A percentile compares a stretch with the other conserved stretches of the same genome.
phyloP scores from a whole-genome alignment of 768 basidiomycete species.

The Mrakia gelida region DNA sequence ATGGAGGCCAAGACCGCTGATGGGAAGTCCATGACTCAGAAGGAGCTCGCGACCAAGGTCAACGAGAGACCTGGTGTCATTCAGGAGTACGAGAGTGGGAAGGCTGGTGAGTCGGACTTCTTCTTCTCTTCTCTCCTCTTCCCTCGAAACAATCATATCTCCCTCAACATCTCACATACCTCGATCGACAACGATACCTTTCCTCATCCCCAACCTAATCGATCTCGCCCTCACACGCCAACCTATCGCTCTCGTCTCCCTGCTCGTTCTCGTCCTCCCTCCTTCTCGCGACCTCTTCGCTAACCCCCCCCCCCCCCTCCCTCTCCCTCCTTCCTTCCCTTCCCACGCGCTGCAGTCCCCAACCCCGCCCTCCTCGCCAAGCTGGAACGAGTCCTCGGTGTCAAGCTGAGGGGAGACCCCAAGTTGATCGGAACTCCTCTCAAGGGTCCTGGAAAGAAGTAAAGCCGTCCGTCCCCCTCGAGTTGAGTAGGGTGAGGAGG shows the following conservation, averaged over 20 bases:
- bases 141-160: background rate
- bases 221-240: too few relatives aligned
- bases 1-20: constrained; percentile 57
- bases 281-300: too few relatives aligned
- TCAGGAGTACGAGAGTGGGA: constrained; percentile 33
- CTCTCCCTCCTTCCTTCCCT: background rate
- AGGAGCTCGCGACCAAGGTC: constrained; percentile 85
- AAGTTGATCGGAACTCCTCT: constrained; percentile 43
- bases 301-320: too few relatives aligned
- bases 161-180: too few relatives aligned
- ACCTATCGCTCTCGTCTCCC: too few relatives aligned
- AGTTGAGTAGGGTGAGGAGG: background rate
- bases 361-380: constrained; percentile 80
- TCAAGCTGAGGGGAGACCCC: constrained; percentile 76
- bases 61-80: constrained; percentile 70
- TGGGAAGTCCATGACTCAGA: constrained; percentile 64
- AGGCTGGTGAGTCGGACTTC: constrained; percentile 27
- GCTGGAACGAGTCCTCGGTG: constrained; percentile 76
- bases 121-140: background rate
- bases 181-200: too few relatives aligned
- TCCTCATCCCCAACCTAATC: too few relatives aligned
- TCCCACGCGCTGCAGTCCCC: constrained; percentile 82
- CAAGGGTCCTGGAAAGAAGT: constrained; percentile 42
- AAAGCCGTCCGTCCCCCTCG: background rate
- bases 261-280: too few relatives aligned